A percentile compares a stretch with the other conserved stretches of the same genome.
Evolutionary conservation across 164 flowering plant genomes (phyloP).

Genomic region (Liquidambar formosana): DNA sequence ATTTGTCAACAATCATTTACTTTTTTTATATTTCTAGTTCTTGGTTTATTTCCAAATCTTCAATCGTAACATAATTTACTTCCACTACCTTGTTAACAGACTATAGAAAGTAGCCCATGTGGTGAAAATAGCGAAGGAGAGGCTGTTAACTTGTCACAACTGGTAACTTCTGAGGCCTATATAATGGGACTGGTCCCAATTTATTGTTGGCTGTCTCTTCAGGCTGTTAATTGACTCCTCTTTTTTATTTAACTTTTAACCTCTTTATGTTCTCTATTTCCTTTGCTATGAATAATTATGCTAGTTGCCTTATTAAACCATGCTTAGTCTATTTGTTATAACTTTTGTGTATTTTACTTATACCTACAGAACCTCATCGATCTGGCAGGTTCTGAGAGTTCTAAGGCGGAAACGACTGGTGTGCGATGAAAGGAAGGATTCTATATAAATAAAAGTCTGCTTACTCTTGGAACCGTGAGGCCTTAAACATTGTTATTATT

Average conservation of each 20-base stretch:
- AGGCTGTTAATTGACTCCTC: background rate
- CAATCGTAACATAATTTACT: background rate
- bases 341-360: conserved; percentile 27
- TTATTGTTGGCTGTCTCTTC: background rate
- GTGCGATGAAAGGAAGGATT: conserved; percentile 94
- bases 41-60: background rate
- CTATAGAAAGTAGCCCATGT: conserved; percentile 92
- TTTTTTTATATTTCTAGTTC: background rate
- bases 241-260: background rate
- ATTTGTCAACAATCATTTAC: background rate
- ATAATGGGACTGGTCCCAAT: background rate
- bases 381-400: conserved; percentile 99
- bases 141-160: conserved; percentile 89
- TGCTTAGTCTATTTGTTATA: conserved; percentile 1
- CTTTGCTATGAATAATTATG: background rate
- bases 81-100: conserved; percentile 45
- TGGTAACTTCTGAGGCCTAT: conserved; percentile 50
- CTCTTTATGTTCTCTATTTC: background rate
- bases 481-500: conserved; percentile 20
- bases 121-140: conserved; percentile 80
- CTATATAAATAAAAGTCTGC: conserved; percentile 91
- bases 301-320: background rate
- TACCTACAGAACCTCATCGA: conserved; percentile 99
- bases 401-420: conserved; percentile 95
- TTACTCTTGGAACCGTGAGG: conserved; percentile 97